Conservation (phyloP, 257 asterid species). For the Solanum tarapatanum region DNA sequence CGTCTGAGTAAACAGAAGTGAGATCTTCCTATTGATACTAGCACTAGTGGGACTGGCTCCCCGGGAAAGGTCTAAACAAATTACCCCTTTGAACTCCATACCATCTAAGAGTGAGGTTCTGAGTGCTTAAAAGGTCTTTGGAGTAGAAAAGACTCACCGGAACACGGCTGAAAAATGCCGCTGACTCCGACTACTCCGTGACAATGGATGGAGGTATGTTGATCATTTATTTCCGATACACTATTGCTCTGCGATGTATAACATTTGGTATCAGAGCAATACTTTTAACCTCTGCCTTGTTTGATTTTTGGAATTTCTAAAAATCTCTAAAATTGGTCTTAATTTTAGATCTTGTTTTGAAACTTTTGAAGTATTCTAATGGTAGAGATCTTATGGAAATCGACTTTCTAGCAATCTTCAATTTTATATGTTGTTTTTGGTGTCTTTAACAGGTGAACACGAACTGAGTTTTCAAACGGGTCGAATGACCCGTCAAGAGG, state of each 20-base stretch:
- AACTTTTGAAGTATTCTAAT: background rate
- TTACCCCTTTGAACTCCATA: background rate
- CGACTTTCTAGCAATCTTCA: background rate
- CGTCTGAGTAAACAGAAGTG: no score
- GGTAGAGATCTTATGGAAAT: background rate
- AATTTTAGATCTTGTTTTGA: background rate
- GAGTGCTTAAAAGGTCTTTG: background rate
- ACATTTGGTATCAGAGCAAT: background rate
- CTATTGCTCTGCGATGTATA: background rate
- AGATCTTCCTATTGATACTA: no score
- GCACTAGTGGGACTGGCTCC: no score
- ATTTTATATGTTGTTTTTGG: background rate
- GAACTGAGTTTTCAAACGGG: background rate
- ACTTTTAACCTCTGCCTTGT: background rate
- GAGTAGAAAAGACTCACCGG: background rate
- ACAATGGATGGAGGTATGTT: background rate
- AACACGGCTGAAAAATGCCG: background rate
- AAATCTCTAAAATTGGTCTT: background rate
- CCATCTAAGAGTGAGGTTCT: background rate
- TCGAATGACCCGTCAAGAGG: background rate
- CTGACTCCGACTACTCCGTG: background rate
- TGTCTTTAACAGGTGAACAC: background rate
- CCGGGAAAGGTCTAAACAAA: background rate
- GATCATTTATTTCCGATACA: background rate
- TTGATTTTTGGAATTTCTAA: background rate